Conservation (phyloP, 768 basidiomycete genomes). For the Mycena epipterygia region DNA sequence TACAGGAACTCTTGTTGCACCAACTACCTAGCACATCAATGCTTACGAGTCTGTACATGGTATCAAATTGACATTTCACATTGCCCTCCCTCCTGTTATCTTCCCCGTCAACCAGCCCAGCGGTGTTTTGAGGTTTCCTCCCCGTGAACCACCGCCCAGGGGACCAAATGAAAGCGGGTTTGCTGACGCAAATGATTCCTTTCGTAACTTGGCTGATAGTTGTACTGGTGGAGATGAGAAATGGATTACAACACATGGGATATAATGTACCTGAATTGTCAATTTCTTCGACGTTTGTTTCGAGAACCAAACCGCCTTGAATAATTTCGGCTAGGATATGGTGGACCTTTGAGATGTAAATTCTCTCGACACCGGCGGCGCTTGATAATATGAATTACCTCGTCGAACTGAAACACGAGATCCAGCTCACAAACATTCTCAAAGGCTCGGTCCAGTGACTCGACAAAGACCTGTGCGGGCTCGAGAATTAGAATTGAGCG, state of each 20-base stretch:
- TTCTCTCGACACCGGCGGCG: not conserved
- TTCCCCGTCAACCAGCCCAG: conserved; percentile 86
- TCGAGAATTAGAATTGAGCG: not conserved
- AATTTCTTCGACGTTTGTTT: conserved; percentile 94
- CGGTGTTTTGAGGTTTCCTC: conserved; percentile 74
- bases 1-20: conserved; percentile 49
- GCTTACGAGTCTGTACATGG: too few relatives aligned
- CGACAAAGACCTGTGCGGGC: conserved; percentile 88
- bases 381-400: conserved; percentile 61
- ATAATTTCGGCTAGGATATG: conserved; percentile 97
- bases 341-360: conserved; percentile 73
- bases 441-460: conserved; percentile 94
- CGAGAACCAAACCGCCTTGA: conserved; percentile 95
- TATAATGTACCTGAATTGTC: conserved; percentile 70
- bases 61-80: too few relatives aligned
- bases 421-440: conserved; percentile 99
- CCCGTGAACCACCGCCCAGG: conserved; percentile 70
- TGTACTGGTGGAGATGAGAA: conserved; percentile 63
- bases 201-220: conserved; percentile 77
- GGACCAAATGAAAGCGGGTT: conserved; percentile 84
- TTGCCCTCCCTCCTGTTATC: conserved; percentile 74
- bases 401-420: conserved; percentile 98
- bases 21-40: not conserved
- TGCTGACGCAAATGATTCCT: conserved; percentile 83
- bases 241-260: not conserved